phyloP scores from a whole-genome alignment of 306 rosid species.

The Glycyrrhiza uralensis region DNA sequence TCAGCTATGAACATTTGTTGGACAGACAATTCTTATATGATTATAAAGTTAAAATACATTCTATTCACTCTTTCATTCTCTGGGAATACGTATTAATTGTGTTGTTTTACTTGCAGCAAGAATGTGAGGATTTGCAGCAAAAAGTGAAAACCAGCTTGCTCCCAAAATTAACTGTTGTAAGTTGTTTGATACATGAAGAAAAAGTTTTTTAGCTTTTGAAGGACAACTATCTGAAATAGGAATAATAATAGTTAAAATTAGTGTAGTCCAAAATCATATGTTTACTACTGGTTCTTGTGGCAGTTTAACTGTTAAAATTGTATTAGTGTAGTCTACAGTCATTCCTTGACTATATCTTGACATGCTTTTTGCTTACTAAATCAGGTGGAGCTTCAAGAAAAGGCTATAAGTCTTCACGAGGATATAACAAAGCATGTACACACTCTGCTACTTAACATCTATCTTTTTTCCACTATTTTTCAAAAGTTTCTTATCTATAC shows the following conservation, averaged over 20 bases:
- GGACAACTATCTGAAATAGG: neutral
- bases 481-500: neutral
- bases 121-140: constrained; percentile 57
- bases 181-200: constrained; percentile 26
- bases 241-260: neutral
- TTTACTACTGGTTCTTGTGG: neutral
- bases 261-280: neutral
- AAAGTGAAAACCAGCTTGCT: constrained; percentile 40
- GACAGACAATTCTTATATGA: neutral
- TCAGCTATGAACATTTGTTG: constrained; percentile 11
- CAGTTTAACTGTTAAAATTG: neutral
- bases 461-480: neutral
- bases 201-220: neutral
- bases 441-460: neutral
- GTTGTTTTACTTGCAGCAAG: constrained; percentile 51
- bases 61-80: neutral
- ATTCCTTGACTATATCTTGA: neutral
- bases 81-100: constrained; percentile 2
- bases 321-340: neutral
- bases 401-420: constrained; percentile 53
- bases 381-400: constrained; percentile 71
- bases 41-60: neutral
- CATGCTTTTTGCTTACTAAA: neutral
- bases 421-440: constrained; percentile 70
- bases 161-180: constrained; percentile 56